These are phyloP conservation scores for Comarum palustre DNA, from an alignment of 306 rosid species.

Conservation along the genomic window DNA sequence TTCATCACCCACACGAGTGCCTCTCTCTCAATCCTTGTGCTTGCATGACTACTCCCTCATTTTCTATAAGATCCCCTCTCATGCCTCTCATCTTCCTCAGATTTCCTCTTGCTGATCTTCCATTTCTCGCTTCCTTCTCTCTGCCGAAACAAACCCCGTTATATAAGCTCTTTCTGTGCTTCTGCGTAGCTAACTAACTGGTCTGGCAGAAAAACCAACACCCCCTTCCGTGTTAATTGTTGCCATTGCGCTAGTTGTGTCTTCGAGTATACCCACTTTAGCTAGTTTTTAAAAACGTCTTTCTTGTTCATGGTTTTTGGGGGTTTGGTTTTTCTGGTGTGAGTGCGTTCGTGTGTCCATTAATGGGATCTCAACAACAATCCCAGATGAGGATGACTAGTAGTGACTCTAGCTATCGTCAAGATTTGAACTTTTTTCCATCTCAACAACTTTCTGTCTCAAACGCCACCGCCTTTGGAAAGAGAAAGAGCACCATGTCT, in stretches of 20 bases:
- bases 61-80: neutral
- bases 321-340: neutral
- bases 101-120: neutral
- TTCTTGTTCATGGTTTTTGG: neutral
- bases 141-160: neutral
- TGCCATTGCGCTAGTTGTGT: slow-evolving; percentile 3
- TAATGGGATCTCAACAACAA: slow-evolving; percentile 39
- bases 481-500: slow-evolving; percentile 18
- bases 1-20: slow-evolving; percentile 78
- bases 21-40: slow-evolving; percentile 54
- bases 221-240: neutral
- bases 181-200: neutral
- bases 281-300: neutral
- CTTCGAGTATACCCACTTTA: slow-evolving; percentile 1
- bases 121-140: neutral
- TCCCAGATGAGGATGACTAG: neutral
- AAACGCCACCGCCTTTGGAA: slow-evolving; percentile 7
- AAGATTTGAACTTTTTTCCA: slow-evolving; percentile 24
- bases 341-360: neutral
- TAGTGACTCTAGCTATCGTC: slow-evolving; percentile 9
- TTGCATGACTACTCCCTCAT: slow-evolving; percentile 1
- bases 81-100: neutral
- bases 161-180: neutral
- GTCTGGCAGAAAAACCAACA: slow-evolving; percentile 2
- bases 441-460: slow-evolving; percentile 23